These are phyloP conservation scores for Colletotrichum sp. DNA, from an alignment of 2,329 filamentous ascomycete genomes.

Conservation along the genomic window DNA sequence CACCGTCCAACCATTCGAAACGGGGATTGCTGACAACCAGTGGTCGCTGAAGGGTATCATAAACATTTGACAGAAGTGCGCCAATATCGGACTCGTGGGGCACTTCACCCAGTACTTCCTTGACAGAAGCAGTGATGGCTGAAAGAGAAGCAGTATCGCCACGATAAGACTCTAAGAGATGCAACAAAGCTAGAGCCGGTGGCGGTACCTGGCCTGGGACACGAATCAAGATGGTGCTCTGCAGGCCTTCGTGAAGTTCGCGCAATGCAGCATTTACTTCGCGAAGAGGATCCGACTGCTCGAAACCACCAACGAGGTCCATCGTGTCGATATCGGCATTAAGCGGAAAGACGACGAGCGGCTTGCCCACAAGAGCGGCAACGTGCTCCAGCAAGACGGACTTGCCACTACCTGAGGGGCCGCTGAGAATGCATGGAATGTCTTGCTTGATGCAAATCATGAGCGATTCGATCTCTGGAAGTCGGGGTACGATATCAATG, in stretches of 20 bases:
- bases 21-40: conserved; percentile 72
- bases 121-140: conserved; percentile 41
- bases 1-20: conserved; percentile 96
- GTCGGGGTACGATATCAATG: conserved; percentile 57
- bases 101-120: conserved; percentile 43
- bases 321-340: conserved; percentile 97
- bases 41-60: conserved; percentile 56
- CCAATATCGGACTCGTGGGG: conserved; percentile 51
- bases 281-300: conserved; percentile 85
- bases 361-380: conserved; percentile 78
- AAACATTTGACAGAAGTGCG: conserved; percentile 51
- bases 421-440: conserved; percentile 88
- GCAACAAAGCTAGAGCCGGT: conserved; percentile 55
- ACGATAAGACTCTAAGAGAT: conserved; percentile 48
- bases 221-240: conserved; percentile 51
- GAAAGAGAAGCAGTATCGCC: conserved; percentile 43
- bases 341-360: conserved; percentile 82
- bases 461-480: conserved; percentile 82
- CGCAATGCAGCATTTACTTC: conserved; percentile 66
- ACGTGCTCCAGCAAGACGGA: conserved; percentile 80
- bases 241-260: conserved; percentile 55
- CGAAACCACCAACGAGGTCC: conserved; percentile 96
- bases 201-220: conserved; percentile 52
- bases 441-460: conserved; percentile 86
- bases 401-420: conserved; percentile 86